phyloP scores from a whole-genome alignment of 2,329 filamentous ascomycete genomes.

The Colletotrichum musicola region DNA sequence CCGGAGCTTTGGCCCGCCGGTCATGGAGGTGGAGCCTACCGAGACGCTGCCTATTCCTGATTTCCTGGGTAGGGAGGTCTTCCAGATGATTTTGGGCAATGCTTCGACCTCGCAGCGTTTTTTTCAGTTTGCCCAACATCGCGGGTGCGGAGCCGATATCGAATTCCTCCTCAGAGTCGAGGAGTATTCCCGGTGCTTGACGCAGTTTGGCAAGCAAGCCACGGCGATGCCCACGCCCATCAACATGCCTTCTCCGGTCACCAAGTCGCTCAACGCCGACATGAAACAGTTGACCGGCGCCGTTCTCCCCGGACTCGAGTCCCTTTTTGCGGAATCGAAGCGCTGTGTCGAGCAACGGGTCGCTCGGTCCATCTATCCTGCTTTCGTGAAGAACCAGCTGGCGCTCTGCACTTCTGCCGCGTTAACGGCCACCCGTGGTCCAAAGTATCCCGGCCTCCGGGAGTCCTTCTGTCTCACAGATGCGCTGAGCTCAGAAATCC shows the following conservation, averaged over 20 bases:
- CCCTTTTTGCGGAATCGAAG: slow-evolving; percentile 57
- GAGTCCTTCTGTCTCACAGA: slow-evolving; percentile 71
- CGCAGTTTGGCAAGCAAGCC: slow-evolving; percentile 56
- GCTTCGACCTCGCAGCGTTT: slow-evolving; percentile 60
- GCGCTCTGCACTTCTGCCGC: slow-evolving; percentile 59
- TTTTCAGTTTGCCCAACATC: slow-evolving; percentile 61
- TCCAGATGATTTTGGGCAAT: slow-evolving; percentile 64
- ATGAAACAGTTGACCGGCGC: slow-evolving; percentile 59
- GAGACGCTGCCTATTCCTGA: slow-evolving; percentile 52
- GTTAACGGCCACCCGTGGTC: slow-evolving; percentile 52
- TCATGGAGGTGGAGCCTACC: slow-evolving; percentile 20
- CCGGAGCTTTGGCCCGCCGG: slow-evolving; percentile 28
- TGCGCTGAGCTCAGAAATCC: slow-evolving; percentile 61
- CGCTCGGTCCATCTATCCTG: slow-evolving; percentile 60
- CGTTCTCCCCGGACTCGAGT: slow-evolving; percentile 60
- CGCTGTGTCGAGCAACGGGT: slow-evolving; percentile 59
- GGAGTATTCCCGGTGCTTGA: slow-evolving; percentile 58
- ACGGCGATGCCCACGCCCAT: slow-evolving; percentile 56
- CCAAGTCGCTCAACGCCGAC: slow-evolving; percentile 58
- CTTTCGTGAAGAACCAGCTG: slow-evolving; percentile 66
- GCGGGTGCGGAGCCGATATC: slow-evolving; percentile 62
- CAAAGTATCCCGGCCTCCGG: slow-evolving; percentile 66
- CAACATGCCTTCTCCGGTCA: slow-evolving; percentile 55
- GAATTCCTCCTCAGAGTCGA: slow-evolving; percentile 65
- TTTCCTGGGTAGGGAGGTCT: slow-evolving; percentile 63